Conservation (phyloP, 495 filamentous ascomycete genomes). For the Trichoderma asperelloides region DNA sequence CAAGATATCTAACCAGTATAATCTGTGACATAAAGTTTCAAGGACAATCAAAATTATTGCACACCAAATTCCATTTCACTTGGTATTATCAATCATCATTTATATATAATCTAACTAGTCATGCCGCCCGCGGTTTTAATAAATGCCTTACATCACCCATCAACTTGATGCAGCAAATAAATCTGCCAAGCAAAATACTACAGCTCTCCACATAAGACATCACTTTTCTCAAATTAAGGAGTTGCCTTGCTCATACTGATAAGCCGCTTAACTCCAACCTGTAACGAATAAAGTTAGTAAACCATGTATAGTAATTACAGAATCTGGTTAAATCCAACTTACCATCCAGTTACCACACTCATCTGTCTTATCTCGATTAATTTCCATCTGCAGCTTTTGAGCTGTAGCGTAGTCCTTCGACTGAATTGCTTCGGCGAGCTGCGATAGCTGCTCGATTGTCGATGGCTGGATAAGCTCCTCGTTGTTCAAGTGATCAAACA, state of each 20-base stretch:
- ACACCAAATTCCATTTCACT: not conserved
- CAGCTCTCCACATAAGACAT: not conserved
- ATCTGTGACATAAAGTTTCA: too few species aligned
- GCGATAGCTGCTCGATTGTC: conserved; percentile 55
- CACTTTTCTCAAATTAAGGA: conserved; percentile 21
- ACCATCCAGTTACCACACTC: conserved; percentile 97
- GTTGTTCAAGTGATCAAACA: conserved; percentile 96
- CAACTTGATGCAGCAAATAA: not conserved
- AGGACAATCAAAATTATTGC: not conserved
- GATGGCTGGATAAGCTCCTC: conserved; percentile 77
- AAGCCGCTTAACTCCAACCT: conserved; percentile 87
- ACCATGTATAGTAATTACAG: not conserved
- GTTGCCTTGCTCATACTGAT: conserved; percentile 87
- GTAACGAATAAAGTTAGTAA: conserved; percentile 12
- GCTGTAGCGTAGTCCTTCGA: conserved; percentile 70
- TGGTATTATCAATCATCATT: not conserved
- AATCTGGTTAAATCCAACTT: conserved; percentile 33
- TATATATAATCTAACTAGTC: conserved; percentile 6
- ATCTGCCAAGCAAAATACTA: not conserved
- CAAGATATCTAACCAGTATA: too few species aligned
- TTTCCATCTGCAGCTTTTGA: conserved; percentile 63
- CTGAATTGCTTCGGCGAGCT: conserved; percentile 60
- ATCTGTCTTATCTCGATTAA: conserved; percentile 71
- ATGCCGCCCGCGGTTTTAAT: not conserved
- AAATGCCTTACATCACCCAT: not conserved